phyloP scores from a whole-genome alignment of 805 yeast genomes.

The Barnettozyma salicaria region DNA sequence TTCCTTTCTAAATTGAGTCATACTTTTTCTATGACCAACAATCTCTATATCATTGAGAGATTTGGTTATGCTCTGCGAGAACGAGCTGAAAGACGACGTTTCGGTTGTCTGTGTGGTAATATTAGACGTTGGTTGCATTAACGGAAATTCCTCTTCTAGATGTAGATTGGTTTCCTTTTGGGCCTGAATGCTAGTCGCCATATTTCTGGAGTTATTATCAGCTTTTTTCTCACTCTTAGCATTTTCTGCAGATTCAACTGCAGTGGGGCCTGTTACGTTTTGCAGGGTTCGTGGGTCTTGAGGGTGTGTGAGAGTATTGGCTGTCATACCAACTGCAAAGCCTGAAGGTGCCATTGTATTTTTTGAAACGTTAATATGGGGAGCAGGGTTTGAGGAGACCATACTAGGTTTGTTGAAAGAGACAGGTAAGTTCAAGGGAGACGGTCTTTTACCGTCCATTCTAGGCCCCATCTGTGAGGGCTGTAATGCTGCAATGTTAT shows the following conservation, averaged over 20 bases:
- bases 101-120: neutral
- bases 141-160: neutral
- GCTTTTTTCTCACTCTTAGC: no score
- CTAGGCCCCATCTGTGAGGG: slow-evolving; percentile 1
- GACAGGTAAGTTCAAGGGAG: neutral
- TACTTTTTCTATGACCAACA: slow-evolving; percentile 28
- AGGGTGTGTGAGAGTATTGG: no score
- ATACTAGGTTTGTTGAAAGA: no score
- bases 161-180: neutral
- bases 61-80: slow-evolving; percentile 3
- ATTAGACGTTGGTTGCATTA: neutral
- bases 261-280: no score
- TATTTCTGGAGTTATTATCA: no score
- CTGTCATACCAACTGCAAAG: no score
- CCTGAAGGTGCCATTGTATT: no score
- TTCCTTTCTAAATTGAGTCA: slow-evolving; percentile 19
- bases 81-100: neutral
- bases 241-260: no score
- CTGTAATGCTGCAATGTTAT: neutral
- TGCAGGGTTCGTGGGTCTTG: no score
- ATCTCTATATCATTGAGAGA: slow-evolving; percentile 27
- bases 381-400: no score
- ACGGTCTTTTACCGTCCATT: slow-evolving; percentile 1
- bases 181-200: neutral
- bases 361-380: no score